phyloP scores from a whole-genome alignment of 2,329 filamentous ascomycete species.

The Phialophora tarda region DNA sequence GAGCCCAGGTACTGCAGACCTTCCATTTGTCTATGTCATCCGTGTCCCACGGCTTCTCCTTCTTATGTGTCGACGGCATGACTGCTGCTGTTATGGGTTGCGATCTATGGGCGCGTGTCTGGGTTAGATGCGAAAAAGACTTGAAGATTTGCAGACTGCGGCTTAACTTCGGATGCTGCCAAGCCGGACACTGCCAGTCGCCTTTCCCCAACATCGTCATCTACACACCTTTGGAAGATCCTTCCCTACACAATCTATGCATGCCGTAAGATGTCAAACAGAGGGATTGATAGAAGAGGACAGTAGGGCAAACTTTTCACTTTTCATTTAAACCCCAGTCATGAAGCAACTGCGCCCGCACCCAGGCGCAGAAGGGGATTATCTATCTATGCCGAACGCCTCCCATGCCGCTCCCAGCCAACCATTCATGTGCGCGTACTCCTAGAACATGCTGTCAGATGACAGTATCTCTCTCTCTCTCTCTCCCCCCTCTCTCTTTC shows the following conservation, averaged over 20 bases:
- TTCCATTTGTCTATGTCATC: constrained; percentile 98
- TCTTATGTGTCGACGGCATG: constrained; percentile 89
- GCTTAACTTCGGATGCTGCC: constrained; percentile 1
- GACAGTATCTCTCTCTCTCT: neutral
- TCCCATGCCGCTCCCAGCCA: neutral
- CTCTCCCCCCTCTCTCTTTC: neutral
- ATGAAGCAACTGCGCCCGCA: too few relatives aligned
- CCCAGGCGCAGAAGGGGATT: too few relatives aligned
- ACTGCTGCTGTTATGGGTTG: neutral
- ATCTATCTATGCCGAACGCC: neutral
- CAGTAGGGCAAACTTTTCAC: too few relatives aligned
- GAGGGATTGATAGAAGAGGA: too few relatives aligned
- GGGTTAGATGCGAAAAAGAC: neutral
- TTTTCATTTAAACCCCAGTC: too few relatives aligned
- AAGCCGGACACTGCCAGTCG: neutral
- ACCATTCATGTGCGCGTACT: neutral
- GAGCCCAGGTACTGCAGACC: constrained; percentile 50
- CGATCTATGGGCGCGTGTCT: neutral
- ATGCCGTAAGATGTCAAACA: too few relatives aligned
- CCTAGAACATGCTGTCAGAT: neutral
- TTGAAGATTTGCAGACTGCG: constrained; percentile 4
- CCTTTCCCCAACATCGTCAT: too few relatives aligned
- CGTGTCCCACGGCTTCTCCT: constrained; percentile 92
- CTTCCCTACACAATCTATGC: too few relatives aligned
- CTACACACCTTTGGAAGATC: too few relatives aligned